Conservation (phyloP, 2,329 filamentous ascomycete genomes). For the Sclerotinia glacialis region DNA sequence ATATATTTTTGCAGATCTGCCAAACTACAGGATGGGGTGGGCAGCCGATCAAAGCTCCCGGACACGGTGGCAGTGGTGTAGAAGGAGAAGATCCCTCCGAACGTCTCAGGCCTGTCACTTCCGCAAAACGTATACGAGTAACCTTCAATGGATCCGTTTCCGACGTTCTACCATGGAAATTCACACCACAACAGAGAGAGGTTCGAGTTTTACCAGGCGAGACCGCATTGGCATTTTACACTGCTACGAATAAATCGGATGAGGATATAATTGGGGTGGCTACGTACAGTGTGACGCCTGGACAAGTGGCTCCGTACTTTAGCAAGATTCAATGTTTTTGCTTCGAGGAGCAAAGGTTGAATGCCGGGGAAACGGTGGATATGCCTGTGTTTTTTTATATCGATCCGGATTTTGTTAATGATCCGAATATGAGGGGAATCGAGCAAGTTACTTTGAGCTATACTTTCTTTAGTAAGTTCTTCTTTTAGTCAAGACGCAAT, state of each 20-base stretch:
- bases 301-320: slow-evolving; percentile 94
- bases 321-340: slow-evolving; percentile 99
- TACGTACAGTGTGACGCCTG: slow-evolving; percentile 95
- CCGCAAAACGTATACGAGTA: slow-evolving; percentile 82
- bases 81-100: slow-evolving; percentile 64
- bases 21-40: slow-evolving; percentile 89
- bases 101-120: slow-evolving; percentile 76
- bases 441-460: slow-evolving; percentile 95
- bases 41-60: slow-evolving; percentile 79
- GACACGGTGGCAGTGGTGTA: slow-evolving; percentile 54
- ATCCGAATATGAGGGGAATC: slow-evolving; percentile 88
- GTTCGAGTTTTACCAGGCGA: slow-evolving; percentile 93
- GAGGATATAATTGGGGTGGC: slow-evolving; percentile 97
- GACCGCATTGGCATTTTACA: slow-evolving; percentile 96
- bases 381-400: slow-evolving; percentile 99
- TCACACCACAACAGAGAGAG: slow-evolving; percentile 93
- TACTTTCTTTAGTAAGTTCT: slow-evolving; percentile 92
- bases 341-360: slow-evolving; percentile 93
- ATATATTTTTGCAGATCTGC: slow-evolving; percentile 58
- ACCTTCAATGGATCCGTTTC: slow-evolving; percentile 96
- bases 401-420: slow-evolving; percentile 89
- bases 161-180: slow-evolving; percentile 95
- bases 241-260: slow-evolving; percentile 84
- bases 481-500: not conserved
- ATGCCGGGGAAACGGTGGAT: slow-evolving; percentile 94